Base-by-base conservation (phyloP, 148 eudicot species). In the Bassia scoparia region DNA sequence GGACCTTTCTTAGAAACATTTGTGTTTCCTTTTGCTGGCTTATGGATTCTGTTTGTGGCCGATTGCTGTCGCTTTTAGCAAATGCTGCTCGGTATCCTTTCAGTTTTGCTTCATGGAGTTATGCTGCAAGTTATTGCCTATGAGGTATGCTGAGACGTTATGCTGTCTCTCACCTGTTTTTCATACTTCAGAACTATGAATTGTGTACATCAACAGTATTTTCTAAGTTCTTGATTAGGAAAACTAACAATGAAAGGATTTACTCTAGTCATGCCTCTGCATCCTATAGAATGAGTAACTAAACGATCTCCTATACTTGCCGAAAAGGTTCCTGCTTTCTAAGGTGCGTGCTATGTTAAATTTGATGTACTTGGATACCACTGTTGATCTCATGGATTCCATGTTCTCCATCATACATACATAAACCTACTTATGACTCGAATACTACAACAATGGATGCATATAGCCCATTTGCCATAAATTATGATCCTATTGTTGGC, bases 1-100 rank as follows among this genome's bases (percentile, higher is more conserved):
- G 80, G 80, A n/a, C 80, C 80, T 12, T 77, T 77, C 70, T 48
- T 77, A 56, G 80, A 77, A 72, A 48, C 59, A 34, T 77, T 46
- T 77, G 72, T 66, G 80, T n/a, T 77, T 50, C 80, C 80, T 31
- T 77, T 77, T 15, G 71, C 80, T 48, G 76, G 72, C 34, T 31
- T 77, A 31, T 66, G 76, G 66, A 78, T 72, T 58, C 71, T 78
- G 59, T 56, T n/a, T 66, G 59, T 78, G 80, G 80, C 76, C 80
- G 0, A 12, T 72, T 26, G 72, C 35, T 9, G 72, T 72, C 20
- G n/a, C 15, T 77, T 24, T 33, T 72, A 3, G 76, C 50, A n/a
- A 24, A 31, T 71, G 34, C 46, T 72, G 61, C 76, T 78, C 20
- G 80, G 80, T 72, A 20, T 66, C 46, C 71, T 77, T n/a, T 77